These are phyloP conservation scores for Pistacia integerrima DNA, from an alignment of 345 rosid species.

Conservation along the genomic window DNA sequence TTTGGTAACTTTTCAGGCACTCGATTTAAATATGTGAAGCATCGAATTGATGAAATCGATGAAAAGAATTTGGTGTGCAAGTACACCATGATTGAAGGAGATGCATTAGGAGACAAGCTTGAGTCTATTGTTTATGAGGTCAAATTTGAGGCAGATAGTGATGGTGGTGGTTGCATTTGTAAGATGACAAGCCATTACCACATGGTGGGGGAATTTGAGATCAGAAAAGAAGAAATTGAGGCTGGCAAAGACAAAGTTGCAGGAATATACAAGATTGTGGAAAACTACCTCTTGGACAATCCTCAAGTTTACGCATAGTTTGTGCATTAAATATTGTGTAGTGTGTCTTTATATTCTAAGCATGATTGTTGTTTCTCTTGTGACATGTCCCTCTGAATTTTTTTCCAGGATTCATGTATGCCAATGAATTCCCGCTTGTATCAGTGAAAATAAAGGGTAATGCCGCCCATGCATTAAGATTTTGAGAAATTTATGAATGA, in stretches of 20 bases:
- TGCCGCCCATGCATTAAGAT: neutral
- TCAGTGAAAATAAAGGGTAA: neutral
- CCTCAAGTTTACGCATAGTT: slow-evolving; percentile 21
- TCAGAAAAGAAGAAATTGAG: slow-evolving; percentile 31
- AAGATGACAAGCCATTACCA: slow-evolving; percentile 31
- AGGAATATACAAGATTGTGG: slow-evolving; percentile 27
- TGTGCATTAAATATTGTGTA: neutral
- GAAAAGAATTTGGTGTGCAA: slow-evolving; percentile 15
- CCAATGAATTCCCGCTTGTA: neutral
- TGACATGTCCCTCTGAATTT: neutral
- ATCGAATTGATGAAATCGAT: slow-evolving; percentile 37
- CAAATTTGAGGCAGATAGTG: slow-evolving; percentile 23
- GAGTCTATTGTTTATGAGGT: slow-evolving; percentile 27
- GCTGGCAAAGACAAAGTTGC: slow-evolving; percentile 13
- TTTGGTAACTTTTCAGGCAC: slow-evolving; percentile 18
- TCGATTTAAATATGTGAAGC: slow-evolving; percentile 24
- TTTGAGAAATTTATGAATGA: neutral
- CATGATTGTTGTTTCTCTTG: neutral
- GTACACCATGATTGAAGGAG: slow-evolving; percentile 37
- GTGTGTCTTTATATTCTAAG: neutral
- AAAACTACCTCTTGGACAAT: slow-evolving; percentile 31
- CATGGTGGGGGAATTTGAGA: slow-evolving; percentile 14
- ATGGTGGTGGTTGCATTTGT: slow-evolving; percentile 27
- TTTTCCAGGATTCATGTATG: neutral
- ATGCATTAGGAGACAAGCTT: slow-evolving; percentile 22